phyloP scores from a whole-genome alignment of 768 basidiomycete genomes.

The Hericium erinaceus region DNA sequence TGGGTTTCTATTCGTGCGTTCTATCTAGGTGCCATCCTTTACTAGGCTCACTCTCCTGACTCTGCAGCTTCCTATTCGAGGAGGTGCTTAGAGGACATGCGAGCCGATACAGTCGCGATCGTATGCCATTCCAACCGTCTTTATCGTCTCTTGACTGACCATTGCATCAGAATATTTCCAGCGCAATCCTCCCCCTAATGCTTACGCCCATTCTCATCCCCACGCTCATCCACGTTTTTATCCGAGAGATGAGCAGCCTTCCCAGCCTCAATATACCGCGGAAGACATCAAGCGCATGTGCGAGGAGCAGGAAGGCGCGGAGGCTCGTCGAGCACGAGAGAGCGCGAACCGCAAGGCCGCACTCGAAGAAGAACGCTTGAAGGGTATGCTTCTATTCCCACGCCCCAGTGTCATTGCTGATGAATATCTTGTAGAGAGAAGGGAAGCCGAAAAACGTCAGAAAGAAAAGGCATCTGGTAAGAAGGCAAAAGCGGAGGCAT shows the following conservation, averaged over 20 bases:
- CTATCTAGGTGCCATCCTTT: neutral
- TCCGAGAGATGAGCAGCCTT: too few relatives aligned
- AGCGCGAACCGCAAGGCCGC: conserved; percentile 38
- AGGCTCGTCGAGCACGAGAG: conserved; percentile 42
- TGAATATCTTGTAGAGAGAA: conserved; percentile 29
- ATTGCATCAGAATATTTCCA: neutral
- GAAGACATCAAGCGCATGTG: conserved; percentile 39
- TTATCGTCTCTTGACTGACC: neutral
- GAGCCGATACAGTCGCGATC: neutral
- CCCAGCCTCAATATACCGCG: conserved; percentile 8
- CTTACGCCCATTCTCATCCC: too few relatives aligned
- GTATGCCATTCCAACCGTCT: neutral
- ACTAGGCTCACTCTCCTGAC: too few relatives aligned
- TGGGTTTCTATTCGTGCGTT: conserved; percentile 39
- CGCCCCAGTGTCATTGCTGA: neutral
- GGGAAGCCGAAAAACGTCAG: conserved; percentile 48
- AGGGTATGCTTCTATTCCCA: conserved; percentile 27
- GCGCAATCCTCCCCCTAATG: neutral
- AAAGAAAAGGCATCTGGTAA: conserved; percentile 44
- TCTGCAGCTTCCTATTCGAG: conserved; percentile 39
- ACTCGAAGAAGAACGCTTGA: conserved; percentile 38
- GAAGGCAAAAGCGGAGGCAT: conserved; percentile 43
- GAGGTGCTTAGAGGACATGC: conserved; percentile 16
- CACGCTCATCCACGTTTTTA: too few relatives aligned
- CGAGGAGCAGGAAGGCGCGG: conserved; percentile 47